Base-by-base conservation (phyloP, 2,329 filamentous ascomycete genomes). In the Basipetospora sp. region DNA sequence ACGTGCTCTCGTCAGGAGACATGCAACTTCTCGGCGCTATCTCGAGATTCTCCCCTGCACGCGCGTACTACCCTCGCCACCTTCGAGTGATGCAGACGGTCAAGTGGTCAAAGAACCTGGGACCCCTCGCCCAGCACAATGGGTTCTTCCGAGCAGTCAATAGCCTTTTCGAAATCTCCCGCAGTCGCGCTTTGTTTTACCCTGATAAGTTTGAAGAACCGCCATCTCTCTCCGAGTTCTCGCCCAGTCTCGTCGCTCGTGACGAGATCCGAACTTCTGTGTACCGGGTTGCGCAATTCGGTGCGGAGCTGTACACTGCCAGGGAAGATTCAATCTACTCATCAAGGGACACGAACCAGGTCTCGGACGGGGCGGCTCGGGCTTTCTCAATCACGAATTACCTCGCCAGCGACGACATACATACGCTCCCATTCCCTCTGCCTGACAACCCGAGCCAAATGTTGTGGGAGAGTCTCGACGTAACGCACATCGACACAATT, bases 21-120 rank as follows among this genome's bases (percentile, higher is more conserved):
- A 36, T 57, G 2, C 31, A 47, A 1, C 36, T 64, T 1, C 48
- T 72, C 0, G 3, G 27, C 0, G n/a, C 46, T 0, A 59, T 72
- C 19, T 54, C 62, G 0, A 11, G 38, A 0, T 47, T 72, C 0
- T 61, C 62, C 1, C 68, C 69, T 0, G 8, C 8, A 3, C 50
- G 66, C 22, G 13, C 28, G 0, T 74, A 57, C 40, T 74, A 72
- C 38, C 66, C 68, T 0, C 0, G 11, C 0, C 18, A 61, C 6
- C 10, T 41, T 8, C 41, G 46, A 11, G 50, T 54, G 0, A 73
- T 74, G 67, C 64, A 75, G 38, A 53, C 33, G 0, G 54, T 69
- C 3, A 1, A 11, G 0, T 75, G 69, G 70, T 38, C 47, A 0
- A 1, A 40, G 0, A n/a, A 36, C 0, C 46, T 73, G 0, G 53